These are phyloP conservation scores for Cucumis hystrix DNA, from an alignment of 306 rosid species.

Conservation along the genomic window DNA sequence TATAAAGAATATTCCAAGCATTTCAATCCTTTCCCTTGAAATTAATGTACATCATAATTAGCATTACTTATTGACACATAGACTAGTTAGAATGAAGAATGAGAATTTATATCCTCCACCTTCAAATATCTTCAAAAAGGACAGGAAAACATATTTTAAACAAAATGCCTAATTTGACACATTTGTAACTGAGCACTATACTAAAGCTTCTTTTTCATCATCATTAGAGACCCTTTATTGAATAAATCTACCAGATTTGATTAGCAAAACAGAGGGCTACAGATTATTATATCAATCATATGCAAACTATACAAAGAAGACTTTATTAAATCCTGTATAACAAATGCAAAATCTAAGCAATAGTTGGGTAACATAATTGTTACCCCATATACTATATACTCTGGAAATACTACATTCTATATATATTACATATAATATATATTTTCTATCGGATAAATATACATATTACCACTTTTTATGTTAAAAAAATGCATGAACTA, in stretches of 20 bases:
- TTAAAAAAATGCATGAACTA: slow-evolving; percentile 1
- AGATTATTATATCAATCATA: neutral
- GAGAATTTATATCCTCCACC: neutral
- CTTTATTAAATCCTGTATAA: neutral
- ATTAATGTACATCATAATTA: neutral
- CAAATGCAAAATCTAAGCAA: neutral
- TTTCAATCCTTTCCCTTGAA: neutral
- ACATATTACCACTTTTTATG: neutral
- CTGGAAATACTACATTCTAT: neutral
- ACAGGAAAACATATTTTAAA: neutral
- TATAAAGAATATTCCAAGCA: neutral
- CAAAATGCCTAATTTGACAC: neutral
- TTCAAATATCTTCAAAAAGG: neutral
- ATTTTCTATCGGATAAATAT: neutral
- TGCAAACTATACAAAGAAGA: neutral
- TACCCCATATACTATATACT: neutral
- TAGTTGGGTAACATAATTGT: slow-evolving; percentile 1
- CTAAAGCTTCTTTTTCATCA: neutral
- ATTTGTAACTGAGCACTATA: neutral
- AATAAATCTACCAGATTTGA: neutral
- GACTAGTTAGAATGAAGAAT: neutral
- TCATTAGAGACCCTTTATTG: neutral
- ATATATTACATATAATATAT: neutral
- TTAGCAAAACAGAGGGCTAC: neutral
- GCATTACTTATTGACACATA: neutral